phyloP scores from a whole-genome alignment of 129 eudicot species.

The Flaveria robusta region DNA sequence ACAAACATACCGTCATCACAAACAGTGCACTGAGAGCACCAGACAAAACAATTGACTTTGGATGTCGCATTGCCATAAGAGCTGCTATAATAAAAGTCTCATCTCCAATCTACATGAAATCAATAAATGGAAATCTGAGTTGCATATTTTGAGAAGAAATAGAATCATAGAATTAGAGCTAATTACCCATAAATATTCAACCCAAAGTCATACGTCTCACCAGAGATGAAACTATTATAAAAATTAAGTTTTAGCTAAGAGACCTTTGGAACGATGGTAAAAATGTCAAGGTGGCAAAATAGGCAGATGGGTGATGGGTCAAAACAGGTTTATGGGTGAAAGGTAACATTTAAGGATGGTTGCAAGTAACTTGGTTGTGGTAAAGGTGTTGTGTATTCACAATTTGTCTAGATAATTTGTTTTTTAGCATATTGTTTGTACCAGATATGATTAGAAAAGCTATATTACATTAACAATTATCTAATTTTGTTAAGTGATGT shows the following conservation, averaged over 20 bases:
- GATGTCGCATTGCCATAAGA: slow-evolving; percentile 99
- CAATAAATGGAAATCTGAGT: slow-evolving; percentile 20
- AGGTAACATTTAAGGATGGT: too few species aligned
- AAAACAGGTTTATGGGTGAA: neutral
- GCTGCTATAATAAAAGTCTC: slow-evolving; percentile 99
- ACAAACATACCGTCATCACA: slow-evolving; percentile 88
- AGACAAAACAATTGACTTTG: slow-evolving; percentile 92
- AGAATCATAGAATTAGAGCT: neutral
- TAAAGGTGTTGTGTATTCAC: too few species aligned
- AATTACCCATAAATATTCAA: neutral
- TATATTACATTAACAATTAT: neutral
- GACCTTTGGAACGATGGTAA: neutral
- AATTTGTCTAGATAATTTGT: too few species aligned
- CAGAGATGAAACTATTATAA: slow-evolving; percentile 5
- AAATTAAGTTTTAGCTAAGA: neutral
- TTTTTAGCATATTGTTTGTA: neutral
- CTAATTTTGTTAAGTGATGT: neutral
- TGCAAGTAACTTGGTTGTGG: too few species aligned
- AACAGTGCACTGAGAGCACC: slow-evolving; percentile 97
- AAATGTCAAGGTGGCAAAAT: neutral
- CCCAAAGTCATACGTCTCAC: neutral
- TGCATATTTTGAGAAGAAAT: neutral
- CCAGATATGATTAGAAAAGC: neutral
- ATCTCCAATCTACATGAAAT: slow-evolving; percentile 85
- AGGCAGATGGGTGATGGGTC: neutral